Base-by-base conservation (phyloP, 305 asterid species). In the Rubia balearica region DNA sequence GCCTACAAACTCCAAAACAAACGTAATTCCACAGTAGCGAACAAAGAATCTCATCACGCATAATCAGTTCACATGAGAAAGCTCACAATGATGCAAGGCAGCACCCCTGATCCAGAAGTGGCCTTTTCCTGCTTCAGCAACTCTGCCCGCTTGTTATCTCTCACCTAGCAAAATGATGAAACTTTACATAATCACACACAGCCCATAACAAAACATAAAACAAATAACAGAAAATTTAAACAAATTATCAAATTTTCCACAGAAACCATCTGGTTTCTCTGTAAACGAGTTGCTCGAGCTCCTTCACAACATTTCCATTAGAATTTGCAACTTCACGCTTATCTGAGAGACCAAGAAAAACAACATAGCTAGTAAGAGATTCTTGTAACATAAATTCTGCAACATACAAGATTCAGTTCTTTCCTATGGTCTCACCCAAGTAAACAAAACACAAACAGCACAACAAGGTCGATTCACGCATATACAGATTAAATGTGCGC, bases 81-180 rank as follows among this genome's bases (percentile, higher is more conserved):
- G 74, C 92, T 82, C 78, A 91, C 97, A 74, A 94, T 83, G 75
- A 94, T 89, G 68, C 96, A 95, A 27, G 99, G 99, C 56, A 96
- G 95, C 73, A 91, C 84, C 33, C 80, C 81, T 38, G 92, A 77
- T 61, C 96, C 97, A 8, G 92, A 82, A n/a, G 75, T 76, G 59
- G 90, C 89, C 82, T 95, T 87, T 85, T 88, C 91, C 86, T 89
- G 93, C 36, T 30, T 30, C 36, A 30, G 36, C 36, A 30, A 30
- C 36, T 30, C 36, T 30, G 36, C 36, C 36, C 36, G 36, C 36
- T 30, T 30, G 36, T 30, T 30, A 30, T 30, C 36, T 30, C 36
- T 30, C 36, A 30, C 36, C 79, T 88, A 91, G 75, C 57, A 91
- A 61, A 75, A 82, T 71, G 74, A 62, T 61, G 55, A 49, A 75